These are phyloP conservation scores for Strigomonas culicis DNA, from an alignment of 208 protist species.

Conservation along the genomic window DNA sequence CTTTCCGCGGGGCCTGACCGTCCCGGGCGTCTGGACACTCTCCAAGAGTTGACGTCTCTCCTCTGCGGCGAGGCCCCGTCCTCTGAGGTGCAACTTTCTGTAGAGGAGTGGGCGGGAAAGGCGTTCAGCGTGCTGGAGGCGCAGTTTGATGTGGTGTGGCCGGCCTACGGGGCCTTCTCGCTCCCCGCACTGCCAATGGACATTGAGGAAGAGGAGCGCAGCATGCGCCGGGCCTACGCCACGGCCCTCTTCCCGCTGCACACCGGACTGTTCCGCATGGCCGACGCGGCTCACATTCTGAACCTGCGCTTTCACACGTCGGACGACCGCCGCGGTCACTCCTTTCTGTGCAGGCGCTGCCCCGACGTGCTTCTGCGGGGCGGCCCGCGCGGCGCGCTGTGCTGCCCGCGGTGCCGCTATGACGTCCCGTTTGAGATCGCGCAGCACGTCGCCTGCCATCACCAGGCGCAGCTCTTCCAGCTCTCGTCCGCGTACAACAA, in stretches of 20 bases:
- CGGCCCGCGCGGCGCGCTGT: slow-evolving; percentile 22
- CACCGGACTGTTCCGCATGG: not conserved
- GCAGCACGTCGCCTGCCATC: slow-evolving; percentile 33
- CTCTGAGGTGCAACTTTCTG: not conserved
- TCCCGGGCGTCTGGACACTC: not conserved
- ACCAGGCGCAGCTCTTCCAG: slow-evolving; percentile 59
- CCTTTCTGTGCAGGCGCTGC: slow-evolving; percentile 56
- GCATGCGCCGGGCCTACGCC: slow-evolving; percentile 23
- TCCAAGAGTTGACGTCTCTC: not conserved
- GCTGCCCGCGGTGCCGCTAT: slow-evolving; percentile 69
- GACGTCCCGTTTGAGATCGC: slow-evolving; percentile 61
- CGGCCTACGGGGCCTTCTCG: slow-evolving; percentile 31
- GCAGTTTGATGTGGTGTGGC: slow-evolving; percentile 57
- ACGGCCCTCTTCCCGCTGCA: slow-evolving; percentile 12
- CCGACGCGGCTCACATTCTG: not conserved
- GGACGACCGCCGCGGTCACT: slow-evolving; percentile 30
- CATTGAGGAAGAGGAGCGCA: slow-evolving; percentile 28
- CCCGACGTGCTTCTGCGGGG: slow-evolving; percentile 33
- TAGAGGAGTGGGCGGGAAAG: not conserved
- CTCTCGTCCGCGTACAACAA: slow-evolving; percentile 41
- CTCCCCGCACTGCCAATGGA: slow-evolving; percentile 33
- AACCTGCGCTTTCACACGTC: slow-evolving; percentile 10
- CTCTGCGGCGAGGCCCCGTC: not conserved
- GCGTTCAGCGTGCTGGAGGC: slow-evolving; percentile 1
- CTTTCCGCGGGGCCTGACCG: not conserved